Evolutionary conservation across 768 basidiomycete genomes (phyloP), one percentile per base, ranked within the genome.

Genomic region (Pulveroboletus sp.): DNA sequence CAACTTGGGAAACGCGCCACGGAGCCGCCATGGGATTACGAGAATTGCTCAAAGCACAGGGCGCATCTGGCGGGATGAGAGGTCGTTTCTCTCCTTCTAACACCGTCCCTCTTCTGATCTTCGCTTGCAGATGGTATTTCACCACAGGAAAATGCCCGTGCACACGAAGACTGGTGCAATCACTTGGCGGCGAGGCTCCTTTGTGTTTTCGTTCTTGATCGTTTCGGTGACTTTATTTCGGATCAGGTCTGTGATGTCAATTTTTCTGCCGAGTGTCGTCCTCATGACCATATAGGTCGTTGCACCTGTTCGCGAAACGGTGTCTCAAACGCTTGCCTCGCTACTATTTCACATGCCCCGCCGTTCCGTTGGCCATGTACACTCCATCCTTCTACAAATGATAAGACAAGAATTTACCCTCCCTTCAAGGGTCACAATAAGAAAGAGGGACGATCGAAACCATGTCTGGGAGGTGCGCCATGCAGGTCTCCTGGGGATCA

Each of bases 391-490:
- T 38, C 75, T 94, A 37, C 83, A 87, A 61, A 99, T 99, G 96
- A 93, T 97, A 59, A 79, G 85, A 53, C 96, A 97, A 70, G 82
- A 89, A 51, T 89, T 89, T 64, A 68, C 73, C 1, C 66, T 79
- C 31, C 72, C 75, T 17, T 51, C 70, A 19, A 73, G 67, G 50
- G 57, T 63, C 30, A 61, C 58, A 38, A 50, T 58, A 35, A 61
- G 67, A 45, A 69, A 64, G 42, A 67, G 55, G 73, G 65, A 62
- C 41, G 73, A 57, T 71, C 70, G 57, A 38, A 69, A 64, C 46
- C 90, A 94, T 67, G 79, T 93, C 7, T 99, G 96, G 96, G 92
- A 98, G 69, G 87, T 99, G 43, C 79, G 95, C 47, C 96, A 99
- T 73, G 94, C 96, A n/a, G 96, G 96, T 24, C 71, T 99, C 51